Conservation (phyloP, 2,329 filamentous ascomycete species). For the Zymoseptoria passerinii region DNA sequence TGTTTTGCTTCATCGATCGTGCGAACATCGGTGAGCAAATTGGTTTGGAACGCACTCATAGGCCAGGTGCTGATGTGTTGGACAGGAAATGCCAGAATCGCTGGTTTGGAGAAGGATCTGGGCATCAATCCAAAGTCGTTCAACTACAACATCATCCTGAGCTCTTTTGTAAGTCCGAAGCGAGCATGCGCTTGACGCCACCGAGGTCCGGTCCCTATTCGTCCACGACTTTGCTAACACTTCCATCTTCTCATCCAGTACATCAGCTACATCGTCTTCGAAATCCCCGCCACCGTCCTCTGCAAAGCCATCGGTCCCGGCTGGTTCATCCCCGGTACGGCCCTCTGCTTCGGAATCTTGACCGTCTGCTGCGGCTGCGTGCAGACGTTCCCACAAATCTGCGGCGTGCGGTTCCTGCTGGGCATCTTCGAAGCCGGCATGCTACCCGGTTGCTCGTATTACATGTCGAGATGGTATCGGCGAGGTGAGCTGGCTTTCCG, state of each 20-base stretch:
- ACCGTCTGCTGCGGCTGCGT: constrained; percentile 62
- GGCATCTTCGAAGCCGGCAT: constrained; percentile 64
- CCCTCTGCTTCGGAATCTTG: constrained; percentile 52
- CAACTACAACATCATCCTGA: constrained; percentile 57
- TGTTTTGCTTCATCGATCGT: constrained; percentile 69
- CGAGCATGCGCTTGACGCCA: too few relatives aligned
- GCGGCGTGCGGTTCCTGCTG: constrained; percentile 52
- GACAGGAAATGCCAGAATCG: constrained; percentile 60
- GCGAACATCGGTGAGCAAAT: constrained; percentile 56
- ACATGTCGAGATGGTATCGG: constrained; percentile 64
- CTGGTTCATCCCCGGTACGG: constrained; percentile 59
- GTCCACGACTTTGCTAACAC: background rate
- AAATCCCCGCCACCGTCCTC: constrained; percentile 59
- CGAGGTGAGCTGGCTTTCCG: constrained; percentile 59
- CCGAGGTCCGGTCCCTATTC: too few relatives aligned
- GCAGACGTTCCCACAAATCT: constrained; percentile 43
- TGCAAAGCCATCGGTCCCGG: constrained; percentile 66
- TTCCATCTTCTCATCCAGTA: constrained; percentile 32
- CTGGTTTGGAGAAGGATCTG: constrained; percentile 51
- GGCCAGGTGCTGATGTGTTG: background rate
- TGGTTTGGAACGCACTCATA: background rate
- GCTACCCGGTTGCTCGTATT: constrained; percentile 67
- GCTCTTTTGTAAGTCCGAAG: constrained; percentile 43
- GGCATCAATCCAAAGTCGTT: constrained; percentile 44
- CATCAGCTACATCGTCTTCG: constrained; percentile 63